Evolutionary conservation across 345 rosid species (phyloP).

Genomic region (Boechera retrofracta): DNA sequence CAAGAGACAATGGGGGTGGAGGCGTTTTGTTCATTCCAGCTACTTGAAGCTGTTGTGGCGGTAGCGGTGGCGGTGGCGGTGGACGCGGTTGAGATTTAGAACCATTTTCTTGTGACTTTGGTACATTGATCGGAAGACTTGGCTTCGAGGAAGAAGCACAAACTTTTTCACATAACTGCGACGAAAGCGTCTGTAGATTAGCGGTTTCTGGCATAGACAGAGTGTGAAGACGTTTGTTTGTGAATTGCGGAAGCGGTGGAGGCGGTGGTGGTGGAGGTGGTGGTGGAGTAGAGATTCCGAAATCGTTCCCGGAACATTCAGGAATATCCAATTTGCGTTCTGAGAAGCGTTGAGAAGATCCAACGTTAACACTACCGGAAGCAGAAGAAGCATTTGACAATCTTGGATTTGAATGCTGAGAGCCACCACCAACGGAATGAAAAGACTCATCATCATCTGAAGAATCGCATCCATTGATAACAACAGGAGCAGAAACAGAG

Average conservation of each 20-base stretch:
- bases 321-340: conserved; percentile 36
- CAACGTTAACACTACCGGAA: conserved; percentile 49
- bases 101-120: conserved; percentile 40
- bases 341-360: conserved; percentile 46
- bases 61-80: conserved; percentile 72
- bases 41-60: conserved; percentile 16
- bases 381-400: conserved; percentile 68
- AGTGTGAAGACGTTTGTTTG: conserved; percentile 21
- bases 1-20: conserved; percentile 77
- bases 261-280: conserved; percentile 58
- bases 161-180: conserved; percentile 37
- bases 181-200: conserved; percentile 31
- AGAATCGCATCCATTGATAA: conserved; percentile 52
- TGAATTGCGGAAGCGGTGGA: conserved; percentile 48
- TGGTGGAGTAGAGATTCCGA: conserved; percentile 39
- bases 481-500: conserved; percentile 44
- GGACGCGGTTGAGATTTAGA: conserved; percentile 57
- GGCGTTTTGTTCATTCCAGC: conserved; percentile 46
- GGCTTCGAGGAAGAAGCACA: conserved; percentile 36
- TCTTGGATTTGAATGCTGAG: conserved; percentile 64
- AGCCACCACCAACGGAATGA: conserved; percentile 72
- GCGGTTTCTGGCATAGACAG: conserved; percentile 16
- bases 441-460: conserved; percentile 88
- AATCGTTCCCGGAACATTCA: conserved; percentile 38
- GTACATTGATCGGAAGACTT: conserved; percentile 1